Base-by-base conservation (phyloP, 257 asterid genomes). In the Gardenia jasminoides region DNA sequence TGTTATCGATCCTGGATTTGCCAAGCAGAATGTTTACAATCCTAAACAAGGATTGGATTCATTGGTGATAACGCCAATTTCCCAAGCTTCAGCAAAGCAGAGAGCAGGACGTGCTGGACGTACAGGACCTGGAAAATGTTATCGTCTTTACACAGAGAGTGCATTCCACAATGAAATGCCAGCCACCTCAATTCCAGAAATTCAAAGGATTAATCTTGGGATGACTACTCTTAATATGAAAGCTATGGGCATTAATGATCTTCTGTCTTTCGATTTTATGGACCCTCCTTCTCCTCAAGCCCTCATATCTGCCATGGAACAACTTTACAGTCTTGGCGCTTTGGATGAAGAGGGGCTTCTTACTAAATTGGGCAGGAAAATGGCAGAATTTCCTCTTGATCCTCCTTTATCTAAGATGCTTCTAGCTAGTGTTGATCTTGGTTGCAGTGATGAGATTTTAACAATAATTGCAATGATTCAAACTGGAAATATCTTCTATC, bases 111-210 rank as follows among this genome's bases (percentile, higher is more conserved):
- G 98, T 24, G 98, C 96, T 22, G 98, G 98, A 16, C 96, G 98
- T 52, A 92, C 98, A 10, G 98, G 97, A 56, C 97, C 97, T 1
- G 98, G 98, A 47, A 94, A 94, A 88, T 94, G 98, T 76, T 94
- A 94, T 83, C 98, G 98, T 52, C 96, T 94, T 72, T 94, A 89
- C 68, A 94, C 98, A 48, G 98, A 94, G 84, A 91, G 97, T 79
- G 98, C 98, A 6, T 94, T 94, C 79, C 98, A 94, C 83, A 94
- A 92, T 82, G 98, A 94, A 84, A 94, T 94, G 98, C 89, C 98
- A 68, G 96, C 98, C 82, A 94, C 96, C 0, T 65, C 97, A 1
- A 89, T 94, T 70, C 98, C 98, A 0, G 98, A 94, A 88, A 94
- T 94, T 66, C 98, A 94, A 81, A 90, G 98, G 88, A 94, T 94